Percentiles rank a stretch among this genome's conserved stretches.
These are phyloP conservation scores for Lenzites betulinus DNA, from an alignment of 768 basidiomycete genomes.

Conservation along the genomic window DNA sequence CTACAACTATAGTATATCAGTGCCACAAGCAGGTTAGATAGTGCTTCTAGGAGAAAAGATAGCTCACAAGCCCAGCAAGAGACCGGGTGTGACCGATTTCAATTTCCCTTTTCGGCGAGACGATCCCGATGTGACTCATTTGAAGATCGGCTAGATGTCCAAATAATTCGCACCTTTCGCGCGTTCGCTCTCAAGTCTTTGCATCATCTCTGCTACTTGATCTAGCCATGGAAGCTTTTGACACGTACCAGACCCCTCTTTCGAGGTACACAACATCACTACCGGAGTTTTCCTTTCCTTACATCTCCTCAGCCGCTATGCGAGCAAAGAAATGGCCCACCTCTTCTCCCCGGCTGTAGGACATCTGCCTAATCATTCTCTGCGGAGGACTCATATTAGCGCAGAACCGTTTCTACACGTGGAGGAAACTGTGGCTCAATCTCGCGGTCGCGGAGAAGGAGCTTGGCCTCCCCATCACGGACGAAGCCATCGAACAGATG, in stretches of 20 bases:
- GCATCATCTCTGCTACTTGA: not conserved
- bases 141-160: slow-evolving; percentile 13
- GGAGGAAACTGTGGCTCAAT: slow-evolving; percentile 94
- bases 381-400: not conserved
- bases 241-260: slow-evolving; percentile 81
- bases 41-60: no score
- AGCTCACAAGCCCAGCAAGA: no score
- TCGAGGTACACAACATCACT: slow-evolving; percentile 55
- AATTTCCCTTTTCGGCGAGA: not conserved
- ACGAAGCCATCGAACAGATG: slow-evolving; percentile 95
- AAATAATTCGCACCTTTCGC: not conserved
- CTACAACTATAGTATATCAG: no score
- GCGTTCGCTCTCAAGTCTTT: not conserved
- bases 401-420: slow-evolving; percentile 93
- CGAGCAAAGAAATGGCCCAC: slow-evolving; percentile 97
- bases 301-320: slow-evolving; percentile 77
- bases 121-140: not conserved
- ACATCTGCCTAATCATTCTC: slow-evolving; percentile 11
- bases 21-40: no score
- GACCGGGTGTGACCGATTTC: not conserved
- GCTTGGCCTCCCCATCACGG: slow-evolving; percentile 86
- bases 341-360: slow-evolving; percentile 92
- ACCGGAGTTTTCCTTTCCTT: slow-evolving; percentile 4
- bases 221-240: slow-evolving; percentile 56
- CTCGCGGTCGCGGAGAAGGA: slow-evolving; percentile 97